Evolutionary conservation across 2,329 filamentous ascomycete species (phyloP).

Genomic region (Alternaria ethzedia): DNA sequence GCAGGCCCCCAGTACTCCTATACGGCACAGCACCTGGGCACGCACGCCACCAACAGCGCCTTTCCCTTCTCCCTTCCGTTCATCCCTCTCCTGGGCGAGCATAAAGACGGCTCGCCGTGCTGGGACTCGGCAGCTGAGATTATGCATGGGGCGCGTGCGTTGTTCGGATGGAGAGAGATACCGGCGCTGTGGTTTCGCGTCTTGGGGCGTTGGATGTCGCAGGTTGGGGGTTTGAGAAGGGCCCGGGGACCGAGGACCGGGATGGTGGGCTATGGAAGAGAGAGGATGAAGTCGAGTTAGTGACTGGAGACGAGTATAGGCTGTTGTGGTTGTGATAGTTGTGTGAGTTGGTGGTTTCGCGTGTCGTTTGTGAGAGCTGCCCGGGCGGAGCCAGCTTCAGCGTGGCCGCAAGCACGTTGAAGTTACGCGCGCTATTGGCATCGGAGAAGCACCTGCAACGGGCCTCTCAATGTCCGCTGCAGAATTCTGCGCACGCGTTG

Average conservation of each 20-base stretch:
- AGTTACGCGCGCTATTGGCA: background rate
- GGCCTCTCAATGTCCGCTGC: background rate
- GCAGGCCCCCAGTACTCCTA: background rate
- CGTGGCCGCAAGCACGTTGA: background rate
- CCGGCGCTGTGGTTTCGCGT: conserved; percentile 1
- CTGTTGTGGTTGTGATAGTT: background rate
- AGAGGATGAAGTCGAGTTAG: background rate
- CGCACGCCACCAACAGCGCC: background rate
- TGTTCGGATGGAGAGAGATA: background rate
- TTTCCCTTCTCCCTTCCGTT: background rate
- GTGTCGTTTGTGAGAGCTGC: background rate
- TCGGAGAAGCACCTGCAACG: background rate
- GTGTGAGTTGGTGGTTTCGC: background rate
- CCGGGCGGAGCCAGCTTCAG: background rate
- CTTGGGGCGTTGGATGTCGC: background rate
- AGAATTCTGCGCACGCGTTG: background rate
- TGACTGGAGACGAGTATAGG: background rate
- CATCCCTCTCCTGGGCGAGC: background rate
- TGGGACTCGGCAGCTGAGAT: background rate
- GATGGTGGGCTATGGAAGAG: background rate
- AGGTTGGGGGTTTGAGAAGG: background rate
- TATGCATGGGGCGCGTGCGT: background rate
- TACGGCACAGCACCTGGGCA: background rate
- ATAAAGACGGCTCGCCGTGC: background rate
- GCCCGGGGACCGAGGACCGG: background rate